Conservation (phyloP, 179 eudicot genomes). For the Spinacia oleracea region DNA sequence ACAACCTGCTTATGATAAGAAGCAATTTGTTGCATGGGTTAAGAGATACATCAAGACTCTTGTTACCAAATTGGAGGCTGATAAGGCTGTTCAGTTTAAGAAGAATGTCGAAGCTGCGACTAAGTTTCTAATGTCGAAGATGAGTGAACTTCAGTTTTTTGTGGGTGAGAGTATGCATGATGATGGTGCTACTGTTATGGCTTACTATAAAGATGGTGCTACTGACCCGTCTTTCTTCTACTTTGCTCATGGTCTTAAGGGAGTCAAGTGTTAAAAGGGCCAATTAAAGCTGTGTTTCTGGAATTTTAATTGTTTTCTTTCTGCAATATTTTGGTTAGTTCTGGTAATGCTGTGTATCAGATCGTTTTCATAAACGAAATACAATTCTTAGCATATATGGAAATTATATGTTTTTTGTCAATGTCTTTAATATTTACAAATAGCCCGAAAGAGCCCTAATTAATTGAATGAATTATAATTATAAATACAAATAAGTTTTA, state of each 20-base stretch:
- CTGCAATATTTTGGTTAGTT: neutral
- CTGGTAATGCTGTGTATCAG: neutral
- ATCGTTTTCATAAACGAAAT: neutral
- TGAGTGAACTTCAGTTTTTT: conserved; percentile 75
- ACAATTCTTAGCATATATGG: neutral
- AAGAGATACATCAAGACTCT: conserved; percentile 72
- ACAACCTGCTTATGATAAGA: conserved; percentile 85
- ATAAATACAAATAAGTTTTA: neutral
- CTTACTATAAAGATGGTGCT: conserved; percentile 50
- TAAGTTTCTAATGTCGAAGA: conserved; percentile 63
- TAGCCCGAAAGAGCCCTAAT: neutral
- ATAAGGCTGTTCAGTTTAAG: conserved; percentile 51
- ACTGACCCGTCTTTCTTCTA: conserved; percentile 48
- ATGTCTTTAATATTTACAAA: no score
- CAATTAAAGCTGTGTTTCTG: neutral
- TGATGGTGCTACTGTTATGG: conserved; percentile 33
- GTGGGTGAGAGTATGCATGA: conserved; percentile 49
- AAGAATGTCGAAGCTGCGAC: conserved; percentile 60
- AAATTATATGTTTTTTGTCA: neutral
- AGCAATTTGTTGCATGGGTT: conserved; percentile 58
- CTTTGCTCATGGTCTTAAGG: conserved; percentile 42
- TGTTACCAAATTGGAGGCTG: conserved; percentile 59
- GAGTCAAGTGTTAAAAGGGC: conserved; percentile 28
- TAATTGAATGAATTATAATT: no score
- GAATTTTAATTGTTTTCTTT: neutral